Base-by-base conservation (phyloP, 495 filamentous ascomycete genomes). In the Talaromyces proteolyticus region DNA sequence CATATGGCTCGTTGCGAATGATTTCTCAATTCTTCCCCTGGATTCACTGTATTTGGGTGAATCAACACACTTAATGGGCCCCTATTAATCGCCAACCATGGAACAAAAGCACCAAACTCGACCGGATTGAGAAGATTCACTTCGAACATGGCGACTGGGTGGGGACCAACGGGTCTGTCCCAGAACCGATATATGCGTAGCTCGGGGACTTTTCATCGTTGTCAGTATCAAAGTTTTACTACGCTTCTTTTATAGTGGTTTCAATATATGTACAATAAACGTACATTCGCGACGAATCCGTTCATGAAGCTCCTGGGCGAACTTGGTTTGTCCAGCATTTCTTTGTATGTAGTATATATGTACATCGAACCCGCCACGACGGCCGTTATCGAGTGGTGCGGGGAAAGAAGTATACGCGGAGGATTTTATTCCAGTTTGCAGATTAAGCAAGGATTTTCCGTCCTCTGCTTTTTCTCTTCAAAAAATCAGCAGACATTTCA, bases 101-200 rank as follows among this genome's bases (percentile, higher is more conserved):
- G 74, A 18, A 95, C 63, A 55, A 95, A 92, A 0, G 90, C 91
- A 3, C 90, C 90, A 56, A 95, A 93, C 63, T 96, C 88, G 4
- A 81, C 81, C 0, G 91, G 91, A 0, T 84, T 89, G 63, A 91
- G 87, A 22, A 96, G 34, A 53, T 93, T 93, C 14, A 95, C 91
- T 64, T 96, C 91, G 55, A 96, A 79, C 91, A 96, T 96, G 41
- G 81, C 87, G 0, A 88, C 67, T 0, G 86, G 84, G 57, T 96
- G 91, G 2, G 91, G 91, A 0, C 91, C 91, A 5, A 95, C 61
- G 3, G 89, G 89, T 36, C 69, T 61, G 56, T 93, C 84, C 74
- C 79, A 94, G 54, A 94, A 70, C 2, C 64, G 68, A 63, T 95
- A 95, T 57, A 94, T 84, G 38, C 88, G 78, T 16, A 95, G 76